Base-by-base conservation (phyloP, 441 rosid species). In the Sinapis alba region DNA sequence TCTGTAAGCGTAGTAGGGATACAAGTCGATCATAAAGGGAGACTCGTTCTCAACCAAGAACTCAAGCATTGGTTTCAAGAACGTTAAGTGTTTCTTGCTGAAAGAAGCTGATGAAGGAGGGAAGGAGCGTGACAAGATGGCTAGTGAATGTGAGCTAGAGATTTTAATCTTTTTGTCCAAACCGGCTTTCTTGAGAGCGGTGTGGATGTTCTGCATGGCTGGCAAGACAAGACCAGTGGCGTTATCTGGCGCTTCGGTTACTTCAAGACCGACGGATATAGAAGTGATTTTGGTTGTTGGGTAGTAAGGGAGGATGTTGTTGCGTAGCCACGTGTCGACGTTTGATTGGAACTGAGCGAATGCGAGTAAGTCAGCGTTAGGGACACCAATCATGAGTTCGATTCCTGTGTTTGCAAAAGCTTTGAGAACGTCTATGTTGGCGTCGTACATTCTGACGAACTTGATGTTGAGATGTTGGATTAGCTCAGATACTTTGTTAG, bases 81-180 rank as follows among this genome's bases (percentile, higher is more conserved):
- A 90, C 62, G 53, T 75, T 4, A 90, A 92, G 69, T 86, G 83
- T 21, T 79, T 87, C 73, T 89, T 93, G 54, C 78, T 86, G 65
- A 95, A 95, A 23, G 97, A 85, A 57, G 98, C 99, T 0, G 97
- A 97, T 23, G 99, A 95, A 3, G 99, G 99, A 0, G 98, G 98
- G 82, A 86, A 93, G 1, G 99, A 91, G 3, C 95, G 84, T 1
- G 98, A 87, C 73, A 95, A 72, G 65, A 93, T 87, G 45, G 95
- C 97, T 2, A 95, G 91, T 3, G 99, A 95, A 81, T 84, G 95
- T 0, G 97, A 87, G 74, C 84, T 95, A 0, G 99, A 95, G 65
- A 95, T 90, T 74, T 93, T 93, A 56, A 95, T 93, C 83, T 73
- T 86, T 65, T 85, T 90, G 21, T 95, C 95, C 62, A 95, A 64